Percentiles rank a stretch among this genome's conserved stretches.
Conservation (phyloP, 257 asterid genomes). For the Rauvolfia tetraphylla region DNA sequence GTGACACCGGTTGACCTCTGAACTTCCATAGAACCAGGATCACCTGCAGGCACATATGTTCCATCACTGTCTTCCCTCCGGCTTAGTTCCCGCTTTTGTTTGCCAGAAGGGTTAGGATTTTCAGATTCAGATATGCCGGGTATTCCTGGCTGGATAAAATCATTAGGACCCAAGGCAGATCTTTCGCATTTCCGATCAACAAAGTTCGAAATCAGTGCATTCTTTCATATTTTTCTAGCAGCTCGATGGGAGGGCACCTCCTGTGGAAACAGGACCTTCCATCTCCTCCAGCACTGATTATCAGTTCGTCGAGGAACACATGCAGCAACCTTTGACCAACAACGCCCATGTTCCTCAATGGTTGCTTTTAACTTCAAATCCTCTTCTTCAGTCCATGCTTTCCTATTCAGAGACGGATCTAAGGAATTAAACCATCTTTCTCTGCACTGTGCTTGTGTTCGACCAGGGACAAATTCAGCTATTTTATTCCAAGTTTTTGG, state of each 20-base stretch:
- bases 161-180: conserved; percentile 72
- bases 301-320: conserved; percentile 82
- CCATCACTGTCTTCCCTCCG: conserved; percentile 16
- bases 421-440: too few relatives aligned
- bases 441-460: too few relatives aligned
- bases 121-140: conserved; percentile 35
- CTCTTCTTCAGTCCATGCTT: too few relatives aligned
- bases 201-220: conserved; percentile 75
- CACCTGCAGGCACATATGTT: conserved; percentile 5
- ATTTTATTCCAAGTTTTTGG: too few relatives aligned
- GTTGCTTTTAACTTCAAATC: too few relatives aligned
- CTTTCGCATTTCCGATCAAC: conserved; percentile 81
- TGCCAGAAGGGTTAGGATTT: conserved; percentile 26
- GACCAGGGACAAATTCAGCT: too few relatives aligned
- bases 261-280: conserved; percentile 69
- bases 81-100: conserved; percentile 37
- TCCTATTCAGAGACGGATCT: too few relatives aligned
- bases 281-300: conserved; percentile 91
- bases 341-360: too few relatives aligned
- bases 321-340: conserved; percentile 1
- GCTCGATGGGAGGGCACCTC: conserved; percentile 61
- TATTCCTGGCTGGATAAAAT: conserved; percentile 39
- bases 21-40: not conserved
- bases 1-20: too few relatives aligned
- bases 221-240: conserved; percentile 64